A percentile compares a stretch with the other conserved stretches of the same genome.
Conservation (phyloP, 805 yeast species). For the Nakazawaea holstii region DNA sequence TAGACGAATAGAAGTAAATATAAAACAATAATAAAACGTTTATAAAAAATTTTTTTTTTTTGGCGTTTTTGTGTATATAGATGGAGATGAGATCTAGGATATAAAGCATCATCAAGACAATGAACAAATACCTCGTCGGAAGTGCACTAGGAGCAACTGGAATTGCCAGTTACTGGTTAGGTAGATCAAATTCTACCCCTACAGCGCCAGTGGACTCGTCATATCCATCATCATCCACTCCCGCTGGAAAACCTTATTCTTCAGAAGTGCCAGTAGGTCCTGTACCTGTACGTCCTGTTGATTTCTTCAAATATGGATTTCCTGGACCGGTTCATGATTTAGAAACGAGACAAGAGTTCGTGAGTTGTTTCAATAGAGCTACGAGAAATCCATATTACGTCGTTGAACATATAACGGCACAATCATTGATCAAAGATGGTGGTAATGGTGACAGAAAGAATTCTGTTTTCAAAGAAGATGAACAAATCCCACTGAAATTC, state of each 20-base stretch:
- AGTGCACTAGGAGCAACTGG: constrained; percentile 6
- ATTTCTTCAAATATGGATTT: constrained; percentile 84
- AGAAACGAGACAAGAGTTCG: constrained; percentile 65
- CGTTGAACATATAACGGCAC: constrained; percentile 80
- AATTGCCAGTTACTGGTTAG: constrained; percentile 10
- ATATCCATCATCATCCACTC: background rate
- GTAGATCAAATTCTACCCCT: background rate
- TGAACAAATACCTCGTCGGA: constrained; percentile 4
- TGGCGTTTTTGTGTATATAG: background rate
- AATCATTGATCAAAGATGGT: constrained; percentile 43
- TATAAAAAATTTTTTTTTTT: background rate
- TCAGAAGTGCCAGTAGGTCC: constrained; percentile 8
- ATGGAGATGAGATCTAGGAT: background rate
- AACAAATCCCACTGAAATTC: constrained; percentile 66
- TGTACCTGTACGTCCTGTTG: constrained; percentile 46
- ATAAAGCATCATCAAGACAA: background rate
- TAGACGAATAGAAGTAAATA: background rate
- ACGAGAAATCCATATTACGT: constrained; percentile 83
- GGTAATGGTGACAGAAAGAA: constrained; percentile 68
- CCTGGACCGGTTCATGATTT: constrained; percentile 94
- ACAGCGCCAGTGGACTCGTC: background rate
- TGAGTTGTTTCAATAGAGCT: constrained; percentile 81
- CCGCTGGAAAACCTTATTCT: background rate
- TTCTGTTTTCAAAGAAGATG: constrained; percentile 85
- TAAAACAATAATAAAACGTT: too few relatives aligned